These are phyloP conservation scores for Lasiosphaeria hispida DNA, from an alignment of 495 filamentous ascomycete genomes.

Conservation along the genomic window DNA sequence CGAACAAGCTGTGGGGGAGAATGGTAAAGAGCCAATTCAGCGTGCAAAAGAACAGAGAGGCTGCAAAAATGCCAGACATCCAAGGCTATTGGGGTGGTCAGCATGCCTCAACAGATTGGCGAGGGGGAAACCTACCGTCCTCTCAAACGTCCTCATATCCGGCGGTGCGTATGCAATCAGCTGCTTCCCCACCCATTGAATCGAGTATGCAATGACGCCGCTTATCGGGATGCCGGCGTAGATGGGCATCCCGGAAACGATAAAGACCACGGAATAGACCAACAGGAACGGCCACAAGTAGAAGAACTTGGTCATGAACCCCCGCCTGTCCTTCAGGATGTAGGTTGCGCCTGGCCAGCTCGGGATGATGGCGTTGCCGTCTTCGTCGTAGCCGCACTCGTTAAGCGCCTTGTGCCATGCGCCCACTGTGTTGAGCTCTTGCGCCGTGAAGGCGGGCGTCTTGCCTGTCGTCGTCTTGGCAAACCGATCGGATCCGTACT, in stretches of 20 bases:
- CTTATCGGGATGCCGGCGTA: conserved; percentile 72
- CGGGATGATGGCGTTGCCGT: conserved; percentile 65
- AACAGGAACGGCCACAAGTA: conserved; percentile 85
- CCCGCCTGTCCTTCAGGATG: conserved; percentile 67
- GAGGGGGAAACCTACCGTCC: conserved; percentile 61
- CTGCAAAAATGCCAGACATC: conserved; percentile 90
- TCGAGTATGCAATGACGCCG: conserved; percentile 58
- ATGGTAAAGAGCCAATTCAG: conserved; percentile 70
- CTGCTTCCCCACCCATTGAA: conserved; percentile 79
- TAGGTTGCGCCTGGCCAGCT: conserved; percentile 55
- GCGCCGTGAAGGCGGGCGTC: conserved; percentile 75
- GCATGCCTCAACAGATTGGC: conserved; percentile 17
- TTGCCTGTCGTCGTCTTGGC: conserved; percentile 84
- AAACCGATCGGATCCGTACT: conserved; percentile 92
- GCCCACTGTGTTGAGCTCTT: conserved; percentile 81
- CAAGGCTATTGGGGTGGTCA: conserved; percentile 59
- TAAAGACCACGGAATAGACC: conserved; percentile 64
- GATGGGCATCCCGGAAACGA: conserved; percentile 71
- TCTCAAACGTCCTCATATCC: conserved; percentile 83
- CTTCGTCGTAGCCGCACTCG: conserved; percentile 79
- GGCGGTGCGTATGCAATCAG: conserved; percentile 74
- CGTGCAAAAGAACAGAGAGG: conserved; percentile 78
- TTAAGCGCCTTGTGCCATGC: conserved; percentile 81
- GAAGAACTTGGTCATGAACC: conserved; percentile 79
- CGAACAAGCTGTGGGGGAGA: conserved; percentile 58